Evolutionary conservation across 2,329 filamentous ascomycete species (phyloP), one percentile per base, ranked within the genome.

Genomic region (Didymella arachidicola): DNA sequence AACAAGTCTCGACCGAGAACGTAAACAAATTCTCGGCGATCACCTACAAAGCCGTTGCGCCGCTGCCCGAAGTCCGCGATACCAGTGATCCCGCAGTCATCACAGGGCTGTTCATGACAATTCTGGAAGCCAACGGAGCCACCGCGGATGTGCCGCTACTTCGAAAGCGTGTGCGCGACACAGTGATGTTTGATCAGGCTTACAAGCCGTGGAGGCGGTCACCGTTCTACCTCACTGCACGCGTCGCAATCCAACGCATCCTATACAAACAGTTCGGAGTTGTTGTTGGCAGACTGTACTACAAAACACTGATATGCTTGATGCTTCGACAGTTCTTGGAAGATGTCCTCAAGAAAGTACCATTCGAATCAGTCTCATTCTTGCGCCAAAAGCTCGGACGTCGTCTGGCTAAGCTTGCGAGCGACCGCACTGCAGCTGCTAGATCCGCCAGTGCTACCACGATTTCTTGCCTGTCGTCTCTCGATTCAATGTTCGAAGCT

Each of bases 101-200:
- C 2, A 84, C 81, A 0, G 80, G 86, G 8, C 78, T 89, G 58
- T 77, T 91, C 8, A 84, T 89, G 75, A 81, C 85, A 0, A 69
- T 90, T 0, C 72, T 91, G 0, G 82, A 86, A 64, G 82, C 80
- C 0, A 78, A 83, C 7, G 88, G 88, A 0, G 54, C 67, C 0
- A 63, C 75, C 0, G 57, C 77, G 0, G 53, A 72, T 0, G 73
- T 81, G 0, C 62, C 74, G 0, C 25, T 78, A 0, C 68, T 89
- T 1, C 77, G 77, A 0, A 91, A 91, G 67, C 79, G 83, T 2
- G 81, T 90, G 0, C 80, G 85, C 0, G 89, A 91, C 48, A 87
- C 89, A n/a, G 82, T 89, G 0, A 80, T 79, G 12, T 82, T 85
- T 69, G 68, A 74, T 0, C 68, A 81, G 0, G 77, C 80, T 0